Evolutionary conservation across 306 rosid species (phyloP), one percentile per base, ranked within the genome.

Genomic region (Purshia tridentata): DNA sequence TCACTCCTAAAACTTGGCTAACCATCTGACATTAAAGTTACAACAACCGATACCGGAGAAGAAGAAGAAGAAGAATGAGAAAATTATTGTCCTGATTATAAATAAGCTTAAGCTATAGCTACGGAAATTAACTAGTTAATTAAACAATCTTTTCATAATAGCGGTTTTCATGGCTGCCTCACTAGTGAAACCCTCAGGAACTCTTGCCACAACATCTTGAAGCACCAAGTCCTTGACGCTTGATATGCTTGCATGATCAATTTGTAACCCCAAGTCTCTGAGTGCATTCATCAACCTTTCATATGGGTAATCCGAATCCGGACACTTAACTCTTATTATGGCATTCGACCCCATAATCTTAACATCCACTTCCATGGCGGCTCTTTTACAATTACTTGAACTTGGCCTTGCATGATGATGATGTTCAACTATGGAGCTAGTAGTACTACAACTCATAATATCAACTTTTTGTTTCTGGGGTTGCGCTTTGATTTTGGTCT

Each of bases 211-310:
- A 23, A 87, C 76, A 49, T 82, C 82, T 76, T 87, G 91, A 13
- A 87, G 78, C 81, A 84, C 72, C 15, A 77, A 4, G 14, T 84
- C 88, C 49, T 87, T 82, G 46, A 84, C 78, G 42, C 75, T 81
- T 13, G 88, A 80, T 6, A 84, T 62, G 47, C 86, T 80, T 23
- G 86, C 87, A 55, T 84, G 83, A 18, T 72, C 79, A 52, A 84
- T 51, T 54, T 78, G 78, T 46, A 87, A 53, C 48, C 77, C 67
- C 7, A 87, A 63, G 16, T 80, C 82, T 44, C 80, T 75, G 0
- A 87, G 64, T 37, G 79, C 85, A 65, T 70, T 74, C 87, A 87
- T 65, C n/a, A 87, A 70, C 56, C 81, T 77, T 0, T 87, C 91
- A n/a, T 73, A 40, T 4, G 91, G 88, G 67, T 80, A 63, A 58